Percentiles rank a stretch among this genome's conserved stretches.
Conservation (phyloP, 257 asterid genomes). For the Nicotiana noctiflora region DNA sequence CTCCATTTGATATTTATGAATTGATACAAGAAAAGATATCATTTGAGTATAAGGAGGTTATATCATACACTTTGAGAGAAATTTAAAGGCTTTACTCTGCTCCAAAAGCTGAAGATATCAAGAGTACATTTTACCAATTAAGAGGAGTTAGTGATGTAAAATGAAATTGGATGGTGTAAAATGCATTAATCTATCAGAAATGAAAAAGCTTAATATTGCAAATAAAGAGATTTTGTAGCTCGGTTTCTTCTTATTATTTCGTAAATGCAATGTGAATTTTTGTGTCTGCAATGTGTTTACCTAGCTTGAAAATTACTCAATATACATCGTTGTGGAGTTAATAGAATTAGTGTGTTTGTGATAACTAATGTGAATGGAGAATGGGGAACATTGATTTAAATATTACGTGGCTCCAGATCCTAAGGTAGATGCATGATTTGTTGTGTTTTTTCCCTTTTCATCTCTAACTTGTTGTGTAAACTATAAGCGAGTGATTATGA, state of each 20-base stretch:
- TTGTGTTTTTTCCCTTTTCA: background rate
- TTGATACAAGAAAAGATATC: background rate
- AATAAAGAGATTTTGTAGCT: background rate
- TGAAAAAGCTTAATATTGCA: background rate
- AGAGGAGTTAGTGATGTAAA: background rate
- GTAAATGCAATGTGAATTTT: background rate
- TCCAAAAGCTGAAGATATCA: background rate
- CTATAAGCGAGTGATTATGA: background rate
- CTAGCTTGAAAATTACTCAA: background rate
- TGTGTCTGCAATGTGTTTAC: background rate
- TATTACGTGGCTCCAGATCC: background rate
- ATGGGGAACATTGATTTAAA: background rate
- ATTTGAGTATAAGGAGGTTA: background rate
- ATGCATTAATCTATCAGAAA: background rate
- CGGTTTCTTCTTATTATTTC: background rate
- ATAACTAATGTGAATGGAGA: background rate
- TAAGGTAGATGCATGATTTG: background rate
- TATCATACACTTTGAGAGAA: background rate
- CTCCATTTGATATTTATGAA: background rate
- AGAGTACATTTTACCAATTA: background rate
- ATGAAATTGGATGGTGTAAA: background rate
- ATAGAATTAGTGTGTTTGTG: background rate
- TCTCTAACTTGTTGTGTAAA: background rate
- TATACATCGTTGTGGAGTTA: background rate
- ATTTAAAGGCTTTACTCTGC: background rate